Evolutionary conservation across 345 rosid species (phyloP), one percentile per base, ranked within the genome.

Genomic region (Euphorbia lathyris): DNA sequence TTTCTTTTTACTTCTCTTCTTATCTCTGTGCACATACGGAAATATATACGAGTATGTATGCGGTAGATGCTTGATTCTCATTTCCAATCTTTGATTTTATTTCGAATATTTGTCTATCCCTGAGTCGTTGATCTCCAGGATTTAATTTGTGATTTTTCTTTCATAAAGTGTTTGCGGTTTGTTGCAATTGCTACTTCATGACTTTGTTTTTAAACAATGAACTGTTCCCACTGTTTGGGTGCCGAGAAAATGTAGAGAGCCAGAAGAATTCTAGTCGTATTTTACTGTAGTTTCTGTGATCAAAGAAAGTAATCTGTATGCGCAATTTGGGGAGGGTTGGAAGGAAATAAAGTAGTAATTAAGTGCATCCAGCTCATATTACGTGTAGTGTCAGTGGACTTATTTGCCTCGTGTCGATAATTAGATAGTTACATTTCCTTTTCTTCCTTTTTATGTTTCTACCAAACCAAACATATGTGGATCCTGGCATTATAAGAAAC

Each of bases 181-280:
- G 47, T 42, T 0, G 47, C 47, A 42, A 42, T 42, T 42, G n/a
- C n/a, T n/a, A n/a, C n/a, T n/a, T n/a, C n/a, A n/a, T 3, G 11
- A 6, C 9, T 40, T 22, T 3, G 9, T 10, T 11, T 22, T 23
- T 63, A 0, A 12, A 26, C 23, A 42, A 62, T 19, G 11, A 36
- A 40, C 30, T 13, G 53, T 64, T 64, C 25, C 32, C 7, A 13
- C 53, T 40, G 71, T 68, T 40, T 56, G 63, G 52, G 42, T 23
- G 63, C 4, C 6, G 3, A 30, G 47, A n/a, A 66, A 50, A 32
- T 66, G 58, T 12, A 1, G 42, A 48, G n/a, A 42, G 36, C 5
- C 36, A 32, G 36, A 32, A 32, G 36, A 32, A 32, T 5, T 22
- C 13, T 34, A 26, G 69, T 27, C 30, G 17, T 40, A 42, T 45